Conservation (phyloP, 2,329 filamentous ascomycete genomes). For the Cephalotrichum gorgonifer region DNA sequence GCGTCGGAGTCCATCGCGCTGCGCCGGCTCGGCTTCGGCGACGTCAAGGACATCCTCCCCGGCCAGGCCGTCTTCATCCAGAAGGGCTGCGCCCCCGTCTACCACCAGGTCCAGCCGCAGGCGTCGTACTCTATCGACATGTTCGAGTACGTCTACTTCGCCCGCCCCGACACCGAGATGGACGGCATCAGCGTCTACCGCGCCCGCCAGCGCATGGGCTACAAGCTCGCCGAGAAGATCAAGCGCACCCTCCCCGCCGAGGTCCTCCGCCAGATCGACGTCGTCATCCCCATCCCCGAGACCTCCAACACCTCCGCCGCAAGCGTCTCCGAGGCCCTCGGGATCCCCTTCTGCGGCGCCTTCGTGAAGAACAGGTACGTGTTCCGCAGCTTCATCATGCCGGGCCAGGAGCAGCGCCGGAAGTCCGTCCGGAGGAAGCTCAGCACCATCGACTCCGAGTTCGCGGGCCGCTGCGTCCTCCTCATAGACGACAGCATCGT, state of each 20-base stretch:
- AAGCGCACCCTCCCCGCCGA: slow-evolving; percentile 56
- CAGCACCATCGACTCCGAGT: slow-evolving; percentile 77
- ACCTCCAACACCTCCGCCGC: slow-evolving; percentile 8
- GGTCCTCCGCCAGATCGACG: slow-evolving; percentile 66
- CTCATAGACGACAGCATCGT: slow-evolving; percentile 89
- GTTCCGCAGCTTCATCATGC: slow-evolving; percentile 68
- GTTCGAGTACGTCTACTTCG: slow-evolving; percentile 84
- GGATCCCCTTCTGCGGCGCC: no score
- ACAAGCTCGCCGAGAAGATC: slow-evolving; percentile 67
- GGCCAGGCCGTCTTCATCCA: slow-evolving; percentile 79
- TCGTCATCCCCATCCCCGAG: slow-evolving; percentile 64
- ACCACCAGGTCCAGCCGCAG: slow-evolving; percentile 61
- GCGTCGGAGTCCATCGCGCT: slow-evolving; percentile 82
- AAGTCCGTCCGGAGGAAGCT: slow-evolving; percentile 86
- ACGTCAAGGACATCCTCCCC: slow-evolving; percentile 68
- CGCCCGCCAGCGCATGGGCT: slow-evolving; percentile 78
- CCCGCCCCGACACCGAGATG: slow-evolving; percentile 69
- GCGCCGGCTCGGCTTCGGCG: slow-evolving; percentile 66
- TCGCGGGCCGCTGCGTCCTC: slow-evolving; percentile 67
- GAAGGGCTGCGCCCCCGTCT: slow-evolving; percentile 65
- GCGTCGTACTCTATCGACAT: slow-evolving; percentile 67
- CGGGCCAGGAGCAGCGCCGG: slow-evolving; percentile 68
- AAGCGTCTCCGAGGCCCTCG: no score
- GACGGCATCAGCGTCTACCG: slow-evolving; percentile 83
- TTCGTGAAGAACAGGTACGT: slow-evolving; percentile 88